Evolutionary conservation across 768 basidiomycete genomes (phyloP).

Genomic region (Amanita brunnescens): DNA sequence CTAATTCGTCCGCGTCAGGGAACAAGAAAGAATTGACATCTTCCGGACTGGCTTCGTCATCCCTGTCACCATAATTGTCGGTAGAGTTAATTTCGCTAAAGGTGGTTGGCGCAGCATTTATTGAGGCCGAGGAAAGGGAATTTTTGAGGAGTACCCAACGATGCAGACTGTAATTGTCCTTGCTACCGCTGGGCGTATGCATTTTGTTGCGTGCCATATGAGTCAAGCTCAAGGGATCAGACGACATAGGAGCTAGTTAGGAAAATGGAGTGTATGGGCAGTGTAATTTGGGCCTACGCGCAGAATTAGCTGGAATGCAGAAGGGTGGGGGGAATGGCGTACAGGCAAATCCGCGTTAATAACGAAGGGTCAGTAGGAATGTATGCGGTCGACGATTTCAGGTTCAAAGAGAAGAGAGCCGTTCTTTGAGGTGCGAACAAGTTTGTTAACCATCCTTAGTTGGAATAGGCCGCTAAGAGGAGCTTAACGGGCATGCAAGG

Average conservation of each 20-base stretch:
- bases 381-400: slow-evolving; percentile 83
- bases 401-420: slow-evolving; percentile 84
- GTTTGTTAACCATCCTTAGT: slow-evolving; percentile 75
- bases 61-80: slow-evolving; percentile 35
- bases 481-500: slow-evolving; percentile 11
- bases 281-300: not conserved
- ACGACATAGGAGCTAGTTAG: slow-evolving; percentile 29
- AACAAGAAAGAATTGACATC: slow-evolving; percentile 72
- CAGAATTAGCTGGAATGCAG: slow-evolving; percentile 8
- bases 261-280: not conserved
- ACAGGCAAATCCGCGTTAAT: slow-evolving; percentile 16
- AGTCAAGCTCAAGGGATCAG: slow-evolving; percentile 43
- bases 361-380: slow-evolving; percentile 30
- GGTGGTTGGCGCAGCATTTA: slow-evolving; percentile 15
- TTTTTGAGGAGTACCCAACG: slow-evolving; percentile 89
- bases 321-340: not conserved
- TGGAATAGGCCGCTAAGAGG: slow-evolving; percentile 25
- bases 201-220: slow-evolving; percentile 68
- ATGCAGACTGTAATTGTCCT: slow-evolving; percentile 68
- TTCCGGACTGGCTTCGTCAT: slow-evolving; percentile 38
- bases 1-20: slow-evolving; percentile 58
- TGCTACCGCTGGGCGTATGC: slow-evolving; percentile 49
- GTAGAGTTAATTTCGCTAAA: slow-evolving; percentile 21
- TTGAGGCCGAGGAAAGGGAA: slow-evolving; percentile 37
- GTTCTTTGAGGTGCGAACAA: slow-evolving; percentile 73